Conservation (phyloP, 176 grass and related monocot species). For the bread wheat (Triticum aestivum) region IWGSC_CS_RefSeq_v2.1 NC_057801.1:633626684-633627183, state of each 20-base stretch:
- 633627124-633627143: conserved; percentile 86
- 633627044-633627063: conserved; percentile 57
- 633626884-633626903: conserved; percentile 92
- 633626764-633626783: conserved; percentile 95
- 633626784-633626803: conserved; percentile 87
- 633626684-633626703: conserved; percentile 84
- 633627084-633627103: conserved; percentile 98
- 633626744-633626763: conserved; percentile 97
- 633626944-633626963: conserved; percentile 95
- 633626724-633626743: conserved; percentile 85
- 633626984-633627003: conserved; percentile 94
- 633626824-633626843: conserved; percentile 90
- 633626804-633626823: conserved; percentile 82
- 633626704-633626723: conserved; percentile 57
- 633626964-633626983: conserved; percentile 85
- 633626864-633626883: conserved; percentile 81
- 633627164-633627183: conserved; percentile 99
- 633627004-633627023: conserved; percentile 96
- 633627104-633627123: conserved; percentile 89
- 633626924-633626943: conserved; percentile 89
- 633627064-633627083: conserved; percentile 76
- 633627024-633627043: conserved; percentile 90
- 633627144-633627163: conserved; percentile 79
- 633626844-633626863: conserved; percentile 92
- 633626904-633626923: conserved; percentile 94